These are phyloP conservation scores for Glycine latifolia DNA, from an alignment of 306 rosid genomes.

Conservation along the genomic window DNA sequence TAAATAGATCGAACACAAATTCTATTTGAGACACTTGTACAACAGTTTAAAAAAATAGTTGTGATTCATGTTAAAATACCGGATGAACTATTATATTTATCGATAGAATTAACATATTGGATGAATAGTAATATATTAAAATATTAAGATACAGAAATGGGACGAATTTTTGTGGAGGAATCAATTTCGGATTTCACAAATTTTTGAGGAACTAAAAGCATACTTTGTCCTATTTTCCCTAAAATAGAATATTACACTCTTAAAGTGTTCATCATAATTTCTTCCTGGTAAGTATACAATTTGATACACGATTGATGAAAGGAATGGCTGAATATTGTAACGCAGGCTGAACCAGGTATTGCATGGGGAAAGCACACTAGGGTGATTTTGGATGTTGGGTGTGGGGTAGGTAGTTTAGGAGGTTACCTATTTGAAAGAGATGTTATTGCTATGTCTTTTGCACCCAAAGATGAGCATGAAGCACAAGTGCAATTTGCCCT, in stretches of 20 bases:
- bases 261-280: background rate
- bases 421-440: slow-evolving; percentile 79
- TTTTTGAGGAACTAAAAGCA: too few relatives aligned
- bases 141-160: too few relatives aligned
- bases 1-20: too few relatives aligned
- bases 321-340: background rate
- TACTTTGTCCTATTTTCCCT: too few relatives aligned
- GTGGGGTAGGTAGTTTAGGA: slow-evolving; percentile 89
- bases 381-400: slow-evolving; percentile 81
- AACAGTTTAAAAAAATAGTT: too few relatives aligned
- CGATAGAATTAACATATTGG: too few relatives aligned
- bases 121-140: too few relatives aligned
- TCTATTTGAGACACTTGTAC: too few relatives aligned
- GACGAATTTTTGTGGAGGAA: too few relatives aligned
- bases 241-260: background rate
- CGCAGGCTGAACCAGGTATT: slow-evolving; percentile 64
- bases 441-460: slow-evolving; percentile 79
- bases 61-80: too few relatives aligned
- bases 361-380: slow-evolving; percentile 77
- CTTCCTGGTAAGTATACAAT: background rate
- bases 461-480: slow-evolving; percentile 92
- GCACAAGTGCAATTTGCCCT: slow-evolving; percentile 92
- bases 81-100: too few relatives aligned
- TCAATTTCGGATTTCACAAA: too few relatives aligned
- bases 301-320: background rate